Evolutionary conservation across 192 early-diverging fungal genomes (phyloP).

Genomic region (Anaeromyces robustus): DNA sequence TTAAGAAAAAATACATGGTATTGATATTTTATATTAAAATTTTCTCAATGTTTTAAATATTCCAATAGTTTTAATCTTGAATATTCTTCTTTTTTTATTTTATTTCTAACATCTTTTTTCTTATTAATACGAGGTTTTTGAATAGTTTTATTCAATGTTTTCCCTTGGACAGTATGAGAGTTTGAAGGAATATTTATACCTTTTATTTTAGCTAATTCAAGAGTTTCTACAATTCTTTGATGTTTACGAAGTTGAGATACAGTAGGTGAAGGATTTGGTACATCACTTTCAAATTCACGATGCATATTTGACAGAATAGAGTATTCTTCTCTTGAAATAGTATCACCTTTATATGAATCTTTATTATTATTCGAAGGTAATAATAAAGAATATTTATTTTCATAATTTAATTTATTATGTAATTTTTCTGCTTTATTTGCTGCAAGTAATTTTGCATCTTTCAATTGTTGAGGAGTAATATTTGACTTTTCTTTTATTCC

Average conservation of each 20-base stretch:
- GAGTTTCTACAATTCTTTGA: neutral
- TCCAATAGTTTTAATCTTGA: neutral
- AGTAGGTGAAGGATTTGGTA: neutral
- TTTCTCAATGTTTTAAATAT: neutral
- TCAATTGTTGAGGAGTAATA: neutral
- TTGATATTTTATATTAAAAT: too few relatives aligned
- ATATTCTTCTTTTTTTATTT: neutral
- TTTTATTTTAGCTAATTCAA: neutral
- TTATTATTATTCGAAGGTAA: neutral
- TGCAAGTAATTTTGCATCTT: neutral
- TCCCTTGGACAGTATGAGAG: neutral
- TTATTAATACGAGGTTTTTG: neutral
- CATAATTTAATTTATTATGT: neutral
- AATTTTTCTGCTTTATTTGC: neutral
- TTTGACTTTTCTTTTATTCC: neutral
- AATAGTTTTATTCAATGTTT: neutral
- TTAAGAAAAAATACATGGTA: too few relatives aligned
- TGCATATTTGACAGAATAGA: neutral
- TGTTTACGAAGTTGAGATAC: neutral
- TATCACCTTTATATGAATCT: neutral
- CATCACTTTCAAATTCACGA: neutral
- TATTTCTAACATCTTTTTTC: neutral
- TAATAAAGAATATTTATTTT: neutral
- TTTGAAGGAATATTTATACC: neutral
- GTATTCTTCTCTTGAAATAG: neutral